Base-by-base conservation (phyloP, 148 eudicot species). In the Pharnaceum exiguum region DNA sequence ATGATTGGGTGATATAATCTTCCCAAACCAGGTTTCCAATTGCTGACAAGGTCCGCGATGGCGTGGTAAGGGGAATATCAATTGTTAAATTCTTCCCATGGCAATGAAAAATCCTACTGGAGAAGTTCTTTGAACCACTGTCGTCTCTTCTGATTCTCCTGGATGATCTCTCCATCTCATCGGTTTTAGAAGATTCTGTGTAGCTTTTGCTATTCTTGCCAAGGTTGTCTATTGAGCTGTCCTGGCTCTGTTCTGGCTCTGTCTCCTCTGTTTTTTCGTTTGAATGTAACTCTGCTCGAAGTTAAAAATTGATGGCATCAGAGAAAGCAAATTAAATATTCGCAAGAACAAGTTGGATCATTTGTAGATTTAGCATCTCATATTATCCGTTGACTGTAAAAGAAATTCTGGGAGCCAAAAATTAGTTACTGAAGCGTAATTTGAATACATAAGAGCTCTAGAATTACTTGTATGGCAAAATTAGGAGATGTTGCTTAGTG, bases 61-160 rank as follows among this genome's bases (percentile, higher is more conserved):
- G 99, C 27, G 84, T 89, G 16, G 96, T 89, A 2, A 94, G 57
- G 25, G 99, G 99, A 71, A 94, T 86, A 73, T 80, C 76, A n/a
- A 94, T 77, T 45, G 69, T 80, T 46, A 89, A 46, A 46, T 65
- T 80, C 57, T 82, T 94, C 50, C 90, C 89, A 19, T 77, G 84
- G 71, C 68, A 83, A 17, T 69, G 75, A 53, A 89, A 57, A 46
- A 63, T 62, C 19, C 71, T 74, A 32, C 70, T 65, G 2, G 91
- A 82, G 7, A 71, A 51, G 43, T 71, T 75, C 61, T 70, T 83
- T 42, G 77, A 58, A 33, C 77, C 80, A 53, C 63, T 72, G 11
- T 83, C 88, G 1, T 79, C 85, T 59, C 69, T 68, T 38, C 27
- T 80, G 54, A 72, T 67, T 45, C 73, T 71, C 65, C 71, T 68